Conservation (phyloP, 148 eudicot species). For the Pharnaceum exiguum region DNA sequence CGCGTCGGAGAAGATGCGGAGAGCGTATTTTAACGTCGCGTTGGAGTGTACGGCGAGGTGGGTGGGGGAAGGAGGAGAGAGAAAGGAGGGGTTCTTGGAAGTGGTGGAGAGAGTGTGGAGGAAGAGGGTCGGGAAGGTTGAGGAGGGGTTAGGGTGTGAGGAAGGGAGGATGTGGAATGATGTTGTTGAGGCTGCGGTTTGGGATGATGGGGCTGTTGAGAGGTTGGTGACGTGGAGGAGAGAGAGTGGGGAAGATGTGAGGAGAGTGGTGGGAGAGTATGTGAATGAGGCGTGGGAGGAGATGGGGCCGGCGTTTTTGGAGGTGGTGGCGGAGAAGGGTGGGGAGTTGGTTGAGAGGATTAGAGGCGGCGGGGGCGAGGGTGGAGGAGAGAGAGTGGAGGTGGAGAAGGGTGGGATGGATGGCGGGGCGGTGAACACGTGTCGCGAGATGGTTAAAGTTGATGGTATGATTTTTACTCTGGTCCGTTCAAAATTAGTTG, state of each 20-base stretch:
- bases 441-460: constrained; percentile 1
- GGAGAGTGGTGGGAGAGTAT: constrained; percentile 37
- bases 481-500: too few relatives aligned
- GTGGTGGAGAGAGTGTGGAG: constrained; percentile 58
- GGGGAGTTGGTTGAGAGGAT: constrained; percentile 12
- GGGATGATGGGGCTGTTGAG: constrained; percentile 33
- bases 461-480: constrained; percentile 21
- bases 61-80: constrained; percentile 24
- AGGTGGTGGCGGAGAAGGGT: constrained; percentile 28
- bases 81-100: constrained; percentile 29
- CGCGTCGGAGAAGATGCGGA: constrained; percentile 37
- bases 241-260: constrained; percentile 37
- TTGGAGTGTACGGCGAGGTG: constrained; percentile 52
- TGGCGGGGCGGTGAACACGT: background rate
- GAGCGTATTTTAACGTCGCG: constrained; percentile 60
- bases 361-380: constrained; percentile 2
- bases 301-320: constrained; percentile 63
- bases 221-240: constrained; percentile 32
- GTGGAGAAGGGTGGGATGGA: background rate
- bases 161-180: constrained; percentile 37
- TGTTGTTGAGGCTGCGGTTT: constrained; percentile 48
- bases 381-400: background rate
- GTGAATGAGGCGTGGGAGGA: constrained; percentile 45
- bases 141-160: constrained; percentile 42
- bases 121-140: constrained; percentile 34